Base-by-base conservation (phyloP, 805 yeast genomes). In the Isabelozyma pseudorhagii region DNA sequence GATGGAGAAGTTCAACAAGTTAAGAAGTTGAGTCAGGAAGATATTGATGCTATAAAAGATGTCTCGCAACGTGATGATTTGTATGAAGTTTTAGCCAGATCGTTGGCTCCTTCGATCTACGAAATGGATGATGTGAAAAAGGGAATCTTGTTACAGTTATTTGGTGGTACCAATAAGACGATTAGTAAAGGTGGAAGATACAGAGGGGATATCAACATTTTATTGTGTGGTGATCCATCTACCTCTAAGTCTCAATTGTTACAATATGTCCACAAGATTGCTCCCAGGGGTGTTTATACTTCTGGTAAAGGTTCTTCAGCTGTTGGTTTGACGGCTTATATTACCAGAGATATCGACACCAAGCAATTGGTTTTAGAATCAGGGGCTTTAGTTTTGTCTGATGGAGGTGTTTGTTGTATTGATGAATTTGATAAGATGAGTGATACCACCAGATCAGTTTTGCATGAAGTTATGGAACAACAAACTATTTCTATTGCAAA, bases 291-390 rank as follows among this genome's bases (percentile, higher is more conserved):
- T 57, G 89, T 94, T 39, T 94, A 92, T 69, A 94, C 99, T 4
- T 92, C 97, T 0, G 99, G 99, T 68, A 94, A 94, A 62, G 99
- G 99, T 46, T 91, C 97, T 0, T 94, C 99, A 31, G 99, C 99
- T 0, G 99, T 94, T 45, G 99, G 99, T 77, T 77, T 94, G 62
- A 94, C 99, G 0, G 99, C 99, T 0, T 94, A 94, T 66, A 86
- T 94, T 49, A 92, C 99, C 8, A 79, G 97, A 62, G 99, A 94
- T 66, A 79, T 88, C 27, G 98, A 94, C 61, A 90, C 98, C 0
- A 88, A 84, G 61, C 99, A 94, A 67, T 71, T 93, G 45, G 99
- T 94, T 3, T 77, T 94, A 47, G 99, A 94, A 66, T 82, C 91
- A 60, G 99, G 99, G 66, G 99, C 99, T 0, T 77, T 94, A 54